These are phyloP conservation scores for Metschnikowia santaceciliae DNA, from an alignment of 805 yeast species.

Conservation along the genomic window DNA sequence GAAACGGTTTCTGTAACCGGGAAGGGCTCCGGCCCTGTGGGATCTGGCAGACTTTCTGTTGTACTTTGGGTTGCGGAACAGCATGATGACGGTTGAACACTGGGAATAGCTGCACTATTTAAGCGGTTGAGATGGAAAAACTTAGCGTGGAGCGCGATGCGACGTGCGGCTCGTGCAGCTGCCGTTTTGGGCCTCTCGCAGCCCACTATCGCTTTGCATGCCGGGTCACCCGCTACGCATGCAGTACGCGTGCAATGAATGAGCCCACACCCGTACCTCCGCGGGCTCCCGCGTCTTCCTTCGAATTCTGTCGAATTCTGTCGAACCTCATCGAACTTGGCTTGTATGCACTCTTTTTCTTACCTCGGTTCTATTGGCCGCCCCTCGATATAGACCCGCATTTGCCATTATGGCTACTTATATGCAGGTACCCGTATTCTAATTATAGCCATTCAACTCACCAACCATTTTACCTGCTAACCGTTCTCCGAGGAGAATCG, in stretches of 20 bases:
- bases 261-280: neutral
- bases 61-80: constrained; percentile 21
- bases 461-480: too few species aligned
- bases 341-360: neutral
- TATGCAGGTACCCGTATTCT: too few species aligned
- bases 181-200: constrained; percentile 3
- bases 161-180: constrained; percentile 16
- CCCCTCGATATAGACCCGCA: neutral
- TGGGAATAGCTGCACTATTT: constrained; percentile 8
- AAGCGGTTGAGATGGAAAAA: constrained; percentile 4
- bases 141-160: constrained; percentile 13
- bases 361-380: neutral
- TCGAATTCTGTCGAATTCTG: constrained; percentile 1
- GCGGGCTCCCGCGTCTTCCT: neutral
- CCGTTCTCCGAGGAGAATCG: too few species aligned
- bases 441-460: too few species aligned
- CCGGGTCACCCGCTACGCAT: neutral
- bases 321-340: neutral
- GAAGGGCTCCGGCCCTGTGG: constrained; percentile 9
- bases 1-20: constrained; percentile 6
- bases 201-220: neutral
- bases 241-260: neutral
- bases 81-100: constrained; percentile 7
- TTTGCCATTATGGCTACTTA: neutral
- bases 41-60: constrained; percentile 22